Evolutionary conservation across 371 early-diverging fungal genomes (phyloP).

Genomic region (Nematocida parisii): DNA sequence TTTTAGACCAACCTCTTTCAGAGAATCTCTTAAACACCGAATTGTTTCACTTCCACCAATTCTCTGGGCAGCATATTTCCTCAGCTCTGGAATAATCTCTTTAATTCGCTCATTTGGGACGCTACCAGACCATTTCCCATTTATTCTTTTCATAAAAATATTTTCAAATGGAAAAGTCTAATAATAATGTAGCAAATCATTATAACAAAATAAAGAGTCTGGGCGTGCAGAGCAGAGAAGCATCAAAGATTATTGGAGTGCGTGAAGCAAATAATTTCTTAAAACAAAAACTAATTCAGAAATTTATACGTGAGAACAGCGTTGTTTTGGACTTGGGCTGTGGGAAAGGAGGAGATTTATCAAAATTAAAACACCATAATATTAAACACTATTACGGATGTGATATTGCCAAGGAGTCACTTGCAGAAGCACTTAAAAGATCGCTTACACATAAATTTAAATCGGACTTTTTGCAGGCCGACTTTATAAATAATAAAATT

Average conservation of each 20-base stretch:
- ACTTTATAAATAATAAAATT: conserved; percentile 73
- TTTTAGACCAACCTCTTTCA: conserved; percentile 33
- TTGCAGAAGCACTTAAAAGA: conserved; percentile 79
- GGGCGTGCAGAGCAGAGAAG: conserved; percentile 71
- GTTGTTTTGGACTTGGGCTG: conserved; percentile 82
- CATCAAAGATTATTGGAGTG: conserved; percentile 64
- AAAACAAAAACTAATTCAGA: conserved; percentile 64
- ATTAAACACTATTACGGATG: conserved; percentile 61
- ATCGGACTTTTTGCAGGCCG: conserved; percentile 76
- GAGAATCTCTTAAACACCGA: conserved; percentile 45
- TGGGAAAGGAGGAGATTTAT: conserved; percentile 97
- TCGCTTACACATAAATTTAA: conserved; percentile 69
- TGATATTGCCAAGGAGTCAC: conserved; percentile 86
- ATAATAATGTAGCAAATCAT: conserved; percentile 75
- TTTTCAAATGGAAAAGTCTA: conserved; percentile 52
- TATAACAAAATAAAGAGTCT: conserved; percentile 83
- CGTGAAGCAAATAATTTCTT: conserved; percentile 69
- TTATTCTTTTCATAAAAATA: conserved; percentile 38
- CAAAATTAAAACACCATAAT: conserved; percentile 75
- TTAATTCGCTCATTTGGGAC: conserved; percentile 28
- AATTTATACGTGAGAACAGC: conserved; percentile 39
- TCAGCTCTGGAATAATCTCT: conserved; percentile 39
- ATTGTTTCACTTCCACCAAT: conserved; percentile 50
- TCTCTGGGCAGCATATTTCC: conserved; percentile 49
- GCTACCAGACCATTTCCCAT: not conserved